A percentile compares a stretch with the other conserved stretches of the same genome.
These are phyloP conservation scores for Kodamaea plutei DNA, from an alignment of 1,139 yeast genomes.

Conservation along the genomic window DNA sequence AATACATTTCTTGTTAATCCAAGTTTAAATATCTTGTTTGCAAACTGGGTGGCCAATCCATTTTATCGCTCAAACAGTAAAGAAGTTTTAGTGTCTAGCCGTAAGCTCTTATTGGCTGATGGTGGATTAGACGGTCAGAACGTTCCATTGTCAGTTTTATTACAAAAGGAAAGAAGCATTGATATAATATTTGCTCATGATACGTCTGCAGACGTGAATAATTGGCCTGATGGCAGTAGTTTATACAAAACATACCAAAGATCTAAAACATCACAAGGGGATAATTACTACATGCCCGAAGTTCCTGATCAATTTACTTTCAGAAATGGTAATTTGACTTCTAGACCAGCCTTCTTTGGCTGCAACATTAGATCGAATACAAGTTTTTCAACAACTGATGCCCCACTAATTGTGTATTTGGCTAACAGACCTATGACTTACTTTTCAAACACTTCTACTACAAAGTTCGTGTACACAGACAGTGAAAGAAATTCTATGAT, in stretches of 20 bases:
- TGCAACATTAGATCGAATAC: slow-evolving; percentile 13
- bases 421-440: slow-evolving; percentile 20
- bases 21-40: slow-evolving; percentile 7
- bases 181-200: slow-evolving; percentile 20
- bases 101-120: slow-evolving; percentile 14
- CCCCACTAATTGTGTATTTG: slow-evolving; percentile 19
- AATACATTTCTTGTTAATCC: slow-evolving; percentile 16
- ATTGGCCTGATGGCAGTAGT: slow-evolving; percentile 18
- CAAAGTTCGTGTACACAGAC: slow-evolving; percentile 24
- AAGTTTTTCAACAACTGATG: slow-evolving; percentile 18
- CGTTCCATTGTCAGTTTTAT: slow-evolving; percentile 17
- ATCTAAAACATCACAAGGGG: slow-evolving; percentile 16
- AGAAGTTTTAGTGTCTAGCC: slow-evolving; percentile 3
- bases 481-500: slow-evolving; percentile 58
- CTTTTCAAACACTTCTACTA: slow-evolving; percentile 16
- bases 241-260: slow-evolving; percentile 16
- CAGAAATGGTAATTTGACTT: slow-evolving; percentile 13
- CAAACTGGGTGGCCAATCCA: slow-evolving; percentile 18
- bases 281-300: slow-evolving; percentile 25
- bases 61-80: slow-evolving; percentile 15
- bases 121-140: slow-evolving; percentile 20
- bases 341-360: slow-evolving; percentile 21
- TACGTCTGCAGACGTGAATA: slow-evolving; percentile 12
- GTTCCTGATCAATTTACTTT: slow-evolving; percentile 18
- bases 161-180: slow-evolving; percentile 14